phyloP scores from a whole-genome alignment of 257 asterid genomes.

The Petunia secreta region DNA sequence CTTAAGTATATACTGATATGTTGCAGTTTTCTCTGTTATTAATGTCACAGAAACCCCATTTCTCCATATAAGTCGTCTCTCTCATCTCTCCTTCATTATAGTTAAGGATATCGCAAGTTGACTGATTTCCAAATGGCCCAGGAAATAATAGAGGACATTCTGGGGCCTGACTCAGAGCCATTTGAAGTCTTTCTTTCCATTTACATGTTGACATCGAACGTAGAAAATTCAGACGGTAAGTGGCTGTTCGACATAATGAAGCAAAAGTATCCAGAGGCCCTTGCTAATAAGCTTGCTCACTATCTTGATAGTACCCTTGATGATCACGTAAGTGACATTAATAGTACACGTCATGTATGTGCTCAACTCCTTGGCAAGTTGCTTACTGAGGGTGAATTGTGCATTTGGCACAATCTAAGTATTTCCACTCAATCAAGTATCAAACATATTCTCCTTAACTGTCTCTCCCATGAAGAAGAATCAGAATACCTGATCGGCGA shows the following conservation, averaged over 20 bases:
- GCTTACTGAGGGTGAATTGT: constrained; percentile 54
- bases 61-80: too few relatives aligned
- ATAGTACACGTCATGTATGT: constrained; percentile 73
- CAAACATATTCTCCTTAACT: constrained; percentile 54
- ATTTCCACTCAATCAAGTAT: constrained; percentile 58
- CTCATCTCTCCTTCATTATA: too few relatives aligned
- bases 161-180: constrained; percentile 74
- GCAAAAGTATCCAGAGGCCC: constrained; percentile 81
- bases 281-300: constrained; percentile 65
- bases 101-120: too few relatives aligned
- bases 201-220: constrained; percentile 54
- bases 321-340: background rate
- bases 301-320: constrained; percentile 49
- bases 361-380: constrained; percentile 78
- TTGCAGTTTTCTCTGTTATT: too few relatives aligned
- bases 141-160: constrained; percentile 67
- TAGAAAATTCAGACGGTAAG: constrained; percentile 75
- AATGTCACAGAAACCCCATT: too few relatives aligned
- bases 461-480: constrained; percentile 63
- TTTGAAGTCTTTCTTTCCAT: constrained; percentile 73
- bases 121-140: constrained; percentile 26
- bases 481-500: constrained; percentile 57
- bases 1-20: too few relatives aligned
- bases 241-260: constrained; percentile 67
- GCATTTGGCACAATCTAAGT: constrained; percentile 55